Conservation (phyloP, 306 rosid species). For the Neltuma alba region DNA sequence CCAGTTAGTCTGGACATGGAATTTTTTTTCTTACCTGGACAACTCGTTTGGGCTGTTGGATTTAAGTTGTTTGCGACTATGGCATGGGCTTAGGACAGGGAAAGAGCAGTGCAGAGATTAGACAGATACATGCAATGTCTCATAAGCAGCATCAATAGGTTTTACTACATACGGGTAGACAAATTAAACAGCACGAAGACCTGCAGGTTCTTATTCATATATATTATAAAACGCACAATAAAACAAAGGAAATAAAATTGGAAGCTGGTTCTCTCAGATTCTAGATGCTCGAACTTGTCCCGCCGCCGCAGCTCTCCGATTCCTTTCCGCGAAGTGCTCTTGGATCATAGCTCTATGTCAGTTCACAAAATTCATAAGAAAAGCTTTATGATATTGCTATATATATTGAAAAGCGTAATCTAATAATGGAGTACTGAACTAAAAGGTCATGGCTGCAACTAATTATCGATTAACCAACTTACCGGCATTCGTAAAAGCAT, state of each 20-base stretch:
- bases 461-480: not conserved
- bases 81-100: not conserved
- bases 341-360: not conserved
- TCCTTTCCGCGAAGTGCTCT: not conserved
- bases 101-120: not conserved
- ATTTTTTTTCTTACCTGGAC: too few relatives aligned
- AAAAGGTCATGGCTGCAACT: not conserved
- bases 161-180: not conserved
- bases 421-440: not conserved
- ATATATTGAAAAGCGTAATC: not conserved
- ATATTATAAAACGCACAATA: not conserved
- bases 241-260: not conserved
- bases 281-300: not conserved
- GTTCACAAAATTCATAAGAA: not conserved
- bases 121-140: not conserved
- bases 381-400: too few relatives aligned
- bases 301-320: not conserved
- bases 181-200: not conserved
- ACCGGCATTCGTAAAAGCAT: conserved; percentile 30
- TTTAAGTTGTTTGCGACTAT: not conserved
- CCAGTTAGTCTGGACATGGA: not conserved
- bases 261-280: not conserved
- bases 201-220: not conserved
- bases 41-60: too few relatives aligned
- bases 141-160: not conserved